Evolutionary conservation across 106 monocot species (phyloP).

Genomic region (Dendrobium catenatum): DNA sequence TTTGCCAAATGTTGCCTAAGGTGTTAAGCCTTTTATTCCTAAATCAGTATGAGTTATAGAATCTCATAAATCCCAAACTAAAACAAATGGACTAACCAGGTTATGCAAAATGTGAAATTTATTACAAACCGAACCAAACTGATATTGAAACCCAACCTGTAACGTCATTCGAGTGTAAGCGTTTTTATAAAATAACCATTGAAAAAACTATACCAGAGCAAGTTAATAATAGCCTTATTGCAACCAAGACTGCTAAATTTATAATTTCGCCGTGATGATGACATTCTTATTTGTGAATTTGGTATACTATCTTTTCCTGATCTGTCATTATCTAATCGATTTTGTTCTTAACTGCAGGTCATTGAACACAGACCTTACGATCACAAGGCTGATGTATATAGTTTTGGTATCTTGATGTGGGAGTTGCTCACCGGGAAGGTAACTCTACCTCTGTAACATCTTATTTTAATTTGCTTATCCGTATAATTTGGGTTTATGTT

Average conservation of each 20-base stretch:
- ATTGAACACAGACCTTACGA: conserved; percentile 81
- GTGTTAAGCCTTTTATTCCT: no score
- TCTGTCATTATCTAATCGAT: neutral
- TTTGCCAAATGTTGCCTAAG: no score
- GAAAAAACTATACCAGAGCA: no score
- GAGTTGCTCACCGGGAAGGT: conserved; percentile 74
- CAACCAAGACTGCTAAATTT: no score
- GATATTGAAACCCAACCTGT: no score
- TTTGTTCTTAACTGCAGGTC: conserved; percentile 37
- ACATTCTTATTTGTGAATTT: neutral
- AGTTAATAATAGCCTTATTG: no score
- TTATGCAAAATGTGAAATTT: neutral
- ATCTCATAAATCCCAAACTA: neutral
- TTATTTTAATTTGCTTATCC: neutral
- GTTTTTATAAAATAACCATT: no score
- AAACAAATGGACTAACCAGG: neutral
- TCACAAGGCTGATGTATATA: conserved; percentile 89
- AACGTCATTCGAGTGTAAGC: no score
- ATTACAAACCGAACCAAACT: neutral
- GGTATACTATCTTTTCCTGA: neutral
- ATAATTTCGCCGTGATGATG: neutral
- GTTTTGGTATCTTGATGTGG: conserved; percentile 70
- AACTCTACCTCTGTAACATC: conserved; percentile 5
- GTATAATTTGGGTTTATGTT: neutral
- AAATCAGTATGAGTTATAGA: no score